Evolutionary conservation across 345 rosid species (phyloP), one percentile per base, ranked within the genome.

Genomic region (Sisymbrium irio): DNA sequence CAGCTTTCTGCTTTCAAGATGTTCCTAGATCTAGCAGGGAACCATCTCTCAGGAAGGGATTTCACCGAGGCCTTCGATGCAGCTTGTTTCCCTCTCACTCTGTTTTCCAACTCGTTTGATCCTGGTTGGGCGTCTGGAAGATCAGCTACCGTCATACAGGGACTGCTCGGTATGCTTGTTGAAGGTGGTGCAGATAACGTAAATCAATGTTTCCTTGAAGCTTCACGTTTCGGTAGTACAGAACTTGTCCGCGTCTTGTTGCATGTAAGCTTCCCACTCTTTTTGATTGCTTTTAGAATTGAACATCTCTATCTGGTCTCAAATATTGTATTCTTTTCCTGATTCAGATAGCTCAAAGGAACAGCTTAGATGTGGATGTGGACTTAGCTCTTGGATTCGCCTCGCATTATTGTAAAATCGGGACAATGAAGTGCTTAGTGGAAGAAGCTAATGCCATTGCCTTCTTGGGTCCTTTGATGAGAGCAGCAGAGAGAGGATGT

Each of bases 101-200:
- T 93, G 69, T 93, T 93, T 51, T 93, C 98, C 45, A 87, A 85
- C 76, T 88, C 97, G 40, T 91, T 94, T 79, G 95, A 91, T 78
- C 91, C 91, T 75, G 98, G 91, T 57, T 91, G 98, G 98, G 91
- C 96, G 37, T 91, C 96, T 77, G 97, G 98, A 53, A 82, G 88
- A 74, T 87, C 94, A 15, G 95, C 95, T 58, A 85, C 96, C 65
- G 94, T 86, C 41, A 82, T 93, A 74, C 91, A 91, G 68, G 97
- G 96, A 25, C 78, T 93, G 73, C 84, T 93, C 72, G 92, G 93
- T 73, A 80, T 93, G 86, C 75, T 93, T 67, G 97, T 94, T 15
- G 98, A 94, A 68, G 98, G 97, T 7, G 97, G 97, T 14, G 97
- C 97, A 13, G 98, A 94, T 82, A 91, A 91, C 77, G 97, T 94